A percentile compares a stretch with the other conserved stretches of the same genome.
phyloP scores from a whole-genome alignment of 345 rosid species.

The Eucalyptus regnans region DNA sequence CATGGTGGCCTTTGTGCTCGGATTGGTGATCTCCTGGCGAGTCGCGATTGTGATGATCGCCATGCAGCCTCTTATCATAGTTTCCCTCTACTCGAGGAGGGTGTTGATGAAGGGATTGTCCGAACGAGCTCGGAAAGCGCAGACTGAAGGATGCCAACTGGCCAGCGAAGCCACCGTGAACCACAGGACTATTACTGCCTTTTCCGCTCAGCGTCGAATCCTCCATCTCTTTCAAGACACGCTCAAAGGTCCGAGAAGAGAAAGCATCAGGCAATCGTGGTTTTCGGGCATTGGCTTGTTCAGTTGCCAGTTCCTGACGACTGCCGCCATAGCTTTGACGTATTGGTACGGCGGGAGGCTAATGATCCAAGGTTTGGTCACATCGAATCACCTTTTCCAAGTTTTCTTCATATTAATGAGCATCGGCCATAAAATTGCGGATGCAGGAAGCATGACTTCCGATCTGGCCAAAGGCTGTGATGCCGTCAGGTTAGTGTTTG shows the following conservation, averaged over 20 bases:
- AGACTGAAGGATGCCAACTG: conserved; percentile 23
- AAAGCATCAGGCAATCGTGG: conserved; percentile 37
- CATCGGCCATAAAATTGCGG: conserved; percentile 33
- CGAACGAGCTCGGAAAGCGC: conserved; percentile 20
- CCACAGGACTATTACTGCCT: conserved; percentile 38
- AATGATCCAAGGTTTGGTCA: conserved; percentile 12
- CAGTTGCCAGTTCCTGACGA: conserved; percentile 31
- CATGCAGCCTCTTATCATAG: conserved; percentile 31
- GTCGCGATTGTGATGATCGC: conserved; percentile 31
- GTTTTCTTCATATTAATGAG: conserved; percentile 34
- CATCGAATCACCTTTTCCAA: conserved; percentile 21
- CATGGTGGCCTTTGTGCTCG: conserved; percentile 10
- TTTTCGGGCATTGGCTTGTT: conserved; percentile 26
- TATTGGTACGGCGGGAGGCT: conserved; percentile 45
- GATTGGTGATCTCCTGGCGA: conserved; percentile 28
- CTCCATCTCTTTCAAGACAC: conserved; percentile 11
- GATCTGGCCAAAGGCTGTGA: conserved; percentile 25
- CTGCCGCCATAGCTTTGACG: conserved; percentile 18
- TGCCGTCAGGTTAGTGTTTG: conserved; percentile 20
- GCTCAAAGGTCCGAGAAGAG: conserved; percentile 21
- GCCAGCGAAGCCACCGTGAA: conserved; percentile 40
- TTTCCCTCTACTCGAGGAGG: conserved; percentile 20
- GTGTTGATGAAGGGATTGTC: conserved; percentile 46
- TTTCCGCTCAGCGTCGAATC: conserved; percentile 35
- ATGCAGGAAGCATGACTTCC: conserved; percentile 41